These are phyloP conservation scores for Ganoderma boninense DNA, from an alignment of 1,284 basidiomycete genomes.

Conservation along the genomic window DNA sequence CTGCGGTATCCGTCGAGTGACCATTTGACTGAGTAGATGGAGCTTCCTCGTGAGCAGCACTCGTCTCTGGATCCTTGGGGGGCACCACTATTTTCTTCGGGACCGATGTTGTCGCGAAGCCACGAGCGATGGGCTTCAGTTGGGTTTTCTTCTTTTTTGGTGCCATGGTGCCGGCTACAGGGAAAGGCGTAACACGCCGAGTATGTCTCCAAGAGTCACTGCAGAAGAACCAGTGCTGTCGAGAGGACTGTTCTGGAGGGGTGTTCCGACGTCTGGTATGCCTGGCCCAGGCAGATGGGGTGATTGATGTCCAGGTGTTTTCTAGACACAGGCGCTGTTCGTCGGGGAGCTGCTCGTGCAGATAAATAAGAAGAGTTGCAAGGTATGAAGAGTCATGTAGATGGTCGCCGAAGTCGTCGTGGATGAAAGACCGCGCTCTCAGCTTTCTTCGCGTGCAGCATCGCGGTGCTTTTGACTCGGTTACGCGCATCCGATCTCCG, in stretches of 20 bases:
- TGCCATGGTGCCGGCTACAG: conserved; percentile 52
- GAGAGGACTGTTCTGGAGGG: not conserved
- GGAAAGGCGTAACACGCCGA: conserved; percentile 23
- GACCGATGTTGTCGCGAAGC: conserved; percentile 90
- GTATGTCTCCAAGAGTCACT: not conserved
- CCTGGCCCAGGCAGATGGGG: not conserved
- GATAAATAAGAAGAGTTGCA: conserved; percentile 23
- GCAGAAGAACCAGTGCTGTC: conserved; percentile 1
- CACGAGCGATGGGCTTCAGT: conserved; percentile 77
- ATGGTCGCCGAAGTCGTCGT: conserved; percentile 18
- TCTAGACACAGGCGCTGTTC: conserved; percentile 21
- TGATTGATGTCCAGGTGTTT: not conserved
- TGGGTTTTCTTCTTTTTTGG: conserved; percentile 90
- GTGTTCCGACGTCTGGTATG: not conserved
- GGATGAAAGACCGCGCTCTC: conserved; percentile 13
- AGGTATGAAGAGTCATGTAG: conserved; percentile 30
- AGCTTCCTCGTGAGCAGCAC: conserved; percentile 18
- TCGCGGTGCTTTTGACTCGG: not conserved
- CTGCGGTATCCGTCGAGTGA: conserved; percentile 5
- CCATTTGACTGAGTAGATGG: conserved; percentile 10
- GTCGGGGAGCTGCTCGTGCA: conserved; percentile 25
- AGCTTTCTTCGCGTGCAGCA: not conserved
- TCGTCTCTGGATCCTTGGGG: conserved; percentile 34
- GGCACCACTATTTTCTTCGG: conserved; percentile 76
- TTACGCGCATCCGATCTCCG: conserved; percentile 20